Percentiles rank a stretch among this genome's conserved stretches.
These are phyloP conservation scores for Quercus lobata DNA, from an alignment of 331 rosid genomes.

Conservation along the genomic window DNA sequence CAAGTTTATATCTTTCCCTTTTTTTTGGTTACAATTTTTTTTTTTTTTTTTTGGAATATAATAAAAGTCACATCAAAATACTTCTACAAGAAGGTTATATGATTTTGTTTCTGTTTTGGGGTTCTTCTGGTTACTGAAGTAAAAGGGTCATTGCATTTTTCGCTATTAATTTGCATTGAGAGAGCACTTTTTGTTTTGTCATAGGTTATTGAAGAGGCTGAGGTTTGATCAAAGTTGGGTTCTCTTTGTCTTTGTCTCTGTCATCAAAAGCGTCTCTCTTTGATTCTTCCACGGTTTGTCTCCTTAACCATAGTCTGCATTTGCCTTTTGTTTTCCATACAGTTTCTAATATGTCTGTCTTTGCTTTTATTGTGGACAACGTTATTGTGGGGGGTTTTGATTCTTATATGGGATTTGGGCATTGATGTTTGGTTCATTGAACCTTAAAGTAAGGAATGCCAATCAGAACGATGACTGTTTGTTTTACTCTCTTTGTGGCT, in stretches of 20 bases:
- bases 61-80: too few species aligned
- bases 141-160: too few species aligned
- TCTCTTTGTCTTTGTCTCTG: not conserved
- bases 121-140: too few species aligned
- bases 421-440: not conserved
- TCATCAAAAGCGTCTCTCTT: not conserved
- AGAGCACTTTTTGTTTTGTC: too few species aligned
- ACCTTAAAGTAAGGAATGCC: not conserved
- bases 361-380: not conserved
- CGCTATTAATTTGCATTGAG: too few species aligned
- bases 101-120: too few species aligned
- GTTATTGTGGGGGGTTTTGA: not conserved
- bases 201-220: not conserved
- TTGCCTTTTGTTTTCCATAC: not conserved
- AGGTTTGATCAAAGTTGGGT: constrained; percentile 1
- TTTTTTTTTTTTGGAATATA: too few species aligned
- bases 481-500: not conserved
- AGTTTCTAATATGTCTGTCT: not conserved
- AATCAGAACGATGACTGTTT: not conserved
- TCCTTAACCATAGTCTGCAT: not conserved
- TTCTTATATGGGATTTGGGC: constrained; percentile 4
- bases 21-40: too few species aligned
- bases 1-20: too few species aligned
- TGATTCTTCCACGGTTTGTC: not conserved
- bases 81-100: too few species aligned